Percentiles rank a stretch among this genome's conserved stretches.
phyloP scores from a whole-genome alignment of 2,329 filamentous ascomycete genomes.

The Penicillium sp. region DNA sequence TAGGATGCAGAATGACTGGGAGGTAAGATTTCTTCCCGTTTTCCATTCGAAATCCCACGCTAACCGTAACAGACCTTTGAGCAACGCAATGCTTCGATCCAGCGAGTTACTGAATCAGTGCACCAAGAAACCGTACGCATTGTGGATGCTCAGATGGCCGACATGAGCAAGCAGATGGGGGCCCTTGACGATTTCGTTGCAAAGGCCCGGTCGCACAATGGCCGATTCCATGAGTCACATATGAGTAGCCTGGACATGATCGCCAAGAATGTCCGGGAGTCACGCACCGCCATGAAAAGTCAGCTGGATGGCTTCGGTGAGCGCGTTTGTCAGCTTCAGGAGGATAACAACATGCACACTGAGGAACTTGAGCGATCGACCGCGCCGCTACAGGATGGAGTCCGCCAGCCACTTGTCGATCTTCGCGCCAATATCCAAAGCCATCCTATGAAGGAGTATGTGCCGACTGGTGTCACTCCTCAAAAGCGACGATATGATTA shows the following conservation, averaged over 20 bases:
- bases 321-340: constrained; percentile 63
- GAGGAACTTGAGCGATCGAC: constrained; percentile 56
- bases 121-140: constrained; percentile 86
- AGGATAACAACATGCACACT: constrained; percentile 60
- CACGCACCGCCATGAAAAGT: constrained; percentile 64
- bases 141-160: constrained; percentile 80
- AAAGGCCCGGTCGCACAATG: constrained; percentile 74
- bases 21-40: constrained; percentile 46
- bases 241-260: constrained; percentile 61
- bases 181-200: constrained; percentile 87
- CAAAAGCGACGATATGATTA: constrained; percentile 77
- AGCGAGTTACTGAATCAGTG: constrained; percentile 75
- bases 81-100: constrained; percentile 75
- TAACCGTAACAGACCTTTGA: constrained; percentile 57
- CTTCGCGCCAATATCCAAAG: constrained; percentile 65
- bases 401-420: constrained; percentile 65
- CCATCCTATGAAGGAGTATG: constrained; percentile 70
- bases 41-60: constrained; percentile 7
- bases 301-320: constrained; percentile 66
- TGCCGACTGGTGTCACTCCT: constrained; percentile 79
- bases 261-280: constrained; percentile 63
- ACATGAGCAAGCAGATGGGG: constrained; percentile 82
- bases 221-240: constrained; percentile 67
- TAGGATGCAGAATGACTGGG: constrained; percentile 82
- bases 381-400: constrained; percentile 52